Base-by-base conservation (phyloP, 2,329 filamentous ascomycete species). In the Davidsoniella virescens region DNA sequence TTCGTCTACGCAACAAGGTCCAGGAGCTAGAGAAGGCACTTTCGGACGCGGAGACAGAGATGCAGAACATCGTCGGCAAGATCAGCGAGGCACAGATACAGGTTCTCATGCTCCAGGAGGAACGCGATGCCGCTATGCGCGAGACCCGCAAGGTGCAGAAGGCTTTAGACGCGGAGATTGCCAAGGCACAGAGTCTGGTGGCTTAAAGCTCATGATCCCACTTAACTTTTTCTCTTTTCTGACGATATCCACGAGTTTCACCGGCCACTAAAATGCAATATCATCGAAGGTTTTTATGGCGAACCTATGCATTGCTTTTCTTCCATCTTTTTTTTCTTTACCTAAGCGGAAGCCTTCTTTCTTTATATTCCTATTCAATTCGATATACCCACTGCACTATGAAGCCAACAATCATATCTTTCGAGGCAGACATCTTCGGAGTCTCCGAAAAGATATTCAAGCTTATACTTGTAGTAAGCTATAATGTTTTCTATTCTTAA, bases 71-170 rank as follows among this genome's bases (percentile, higher is more conserved):
- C 5, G 80, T 92, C 14, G 72, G 78, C 53, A 75, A 78, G 58
- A 90, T 93, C 80, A 88, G 84, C 65, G 70, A 72, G 57, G 82
- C 84, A 23, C 85, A 92, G 66, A 84, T 90, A 55, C 83, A 88
- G 65, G 85, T 92, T 43, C 78, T 84, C 58, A 82, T 86, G 61
- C 70, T 93, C 44, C 84, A 88, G 63, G 76, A 78, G 56, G 77
- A 83, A 63, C 73, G 78, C 58, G 85, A 92, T 59, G 78, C 81
- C 56, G 84, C 84, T 18, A 75, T 85, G 58, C 75, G 78, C 47
- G 75, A 83, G 63, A 87, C 84, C 52, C 73, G 76, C 58, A 74
- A 70, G 59, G 70, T 92, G 47, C 80, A 87, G 61, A 72, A 71
- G 51, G 69, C 78, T 55, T 75, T 90, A 54, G 71, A 78, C 53